Conservation (phyloP, 805 yeast genomes). For the Candida berthetii region DNA sequence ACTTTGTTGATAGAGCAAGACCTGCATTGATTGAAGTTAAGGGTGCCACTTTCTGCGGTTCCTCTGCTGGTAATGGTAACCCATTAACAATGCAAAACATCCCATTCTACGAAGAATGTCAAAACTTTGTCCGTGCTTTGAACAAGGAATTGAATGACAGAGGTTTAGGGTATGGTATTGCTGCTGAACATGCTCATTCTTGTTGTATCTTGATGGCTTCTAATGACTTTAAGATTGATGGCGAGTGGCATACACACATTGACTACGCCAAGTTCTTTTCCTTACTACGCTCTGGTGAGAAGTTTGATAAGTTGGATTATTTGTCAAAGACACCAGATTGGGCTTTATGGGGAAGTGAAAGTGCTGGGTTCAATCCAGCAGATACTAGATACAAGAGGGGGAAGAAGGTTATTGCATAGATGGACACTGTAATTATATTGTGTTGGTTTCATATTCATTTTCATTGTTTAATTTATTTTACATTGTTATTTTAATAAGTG, state of each 20-base stretch:
- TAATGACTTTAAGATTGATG: slow-evolving; percentile 59
- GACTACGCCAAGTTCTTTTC: slow-evolving; percentile 74
- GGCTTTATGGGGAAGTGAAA: slow-evolving; percentile 84
- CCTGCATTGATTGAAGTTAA: slow-evolving; percentile 90
- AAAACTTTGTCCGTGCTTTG: slow-evolving; percentile 60
- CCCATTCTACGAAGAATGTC: slow-evolving; percentile 90
- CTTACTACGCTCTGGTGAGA: slow-evolving; percentile 54
- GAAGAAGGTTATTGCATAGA: slow-evolving; percentile 51
- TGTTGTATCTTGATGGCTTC: slow-evolving; percentile 87
- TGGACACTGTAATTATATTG: neutral
- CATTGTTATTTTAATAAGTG: neutral
- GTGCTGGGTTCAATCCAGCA: slow-evolving; percentile 87
- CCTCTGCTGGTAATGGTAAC: slow-evolving; percentile 76
- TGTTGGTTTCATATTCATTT: neutral
- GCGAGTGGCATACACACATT: slow-evolving; percentile 85
- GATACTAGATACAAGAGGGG: slow-evolving; percentile 53
- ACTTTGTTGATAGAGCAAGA: slow-evolving; percentile 70
- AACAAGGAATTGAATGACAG: slow-evolving; percentile 55
- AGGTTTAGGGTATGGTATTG: slow-evolving; percentile 71
- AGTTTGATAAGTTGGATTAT: slow-evolving; percentile 77
- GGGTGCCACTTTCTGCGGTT: slow-evolving; percentile 95
- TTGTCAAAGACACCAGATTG: slow-evolving; percentile 77
- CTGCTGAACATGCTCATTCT: slow-evolving; percentile 94
- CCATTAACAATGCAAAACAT: slow-evolving; percentile 94
- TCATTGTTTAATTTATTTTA: neutral